Evolutionary conservation across 257 asterid genomes (phyloP).

Genomic region (Asclepias syriaca): DNA sequence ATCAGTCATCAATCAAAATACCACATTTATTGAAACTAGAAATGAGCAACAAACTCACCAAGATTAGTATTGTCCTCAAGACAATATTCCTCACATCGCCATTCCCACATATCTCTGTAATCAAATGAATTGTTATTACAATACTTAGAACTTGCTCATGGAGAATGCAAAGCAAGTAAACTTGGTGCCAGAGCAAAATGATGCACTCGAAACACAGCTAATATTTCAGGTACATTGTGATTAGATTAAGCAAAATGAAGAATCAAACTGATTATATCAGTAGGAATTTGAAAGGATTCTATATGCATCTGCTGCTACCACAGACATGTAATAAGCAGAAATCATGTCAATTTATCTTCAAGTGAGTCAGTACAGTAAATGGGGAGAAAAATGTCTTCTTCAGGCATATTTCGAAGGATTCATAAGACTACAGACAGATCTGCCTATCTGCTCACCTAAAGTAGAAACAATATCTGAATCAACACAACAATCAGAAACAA

Average conservation of each 20-base stretch:
- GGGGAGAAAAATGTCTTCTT: not conserved
- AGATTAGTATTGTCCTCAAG: conserved; percentile 42
- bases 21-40: not conserved
- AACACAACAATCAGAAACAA: conserved; percentile 13
- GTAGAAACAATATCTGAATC: conserved; percentile 1
- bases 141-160: not conserved
- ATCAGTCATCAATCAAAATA: not conserved
- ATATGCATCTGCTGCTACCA: not conserved
- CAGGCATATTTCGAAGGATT: not conserved
- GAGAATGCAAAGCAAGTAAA: not conserved
- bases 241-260: not conserved
- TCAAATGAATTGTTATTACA: conserved; percentile 8
- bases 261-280: not conserved
- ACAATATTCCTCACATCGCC: conserved; percentile 52
- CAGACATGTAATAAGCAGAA: not conserved
- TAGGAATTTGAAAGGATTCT: not conserved
- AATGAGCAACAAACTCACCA: conserved; percentile 36
- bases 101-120: conserved; percentile 63
- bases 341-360: not conserved
- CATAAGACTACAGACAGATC: conserved; percentile 11
- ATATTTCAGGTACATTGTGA: not conserved
- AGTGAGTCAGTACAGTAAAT: not conserved
- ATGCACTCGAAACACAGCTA: not conserved
- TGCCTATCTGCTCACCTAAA: conserved; percentile 6
- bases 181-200: not conserved